Conservation (phyloP, 192 early-diverging fungal genomes). For the Radiomyces spectabilis region DNA sequence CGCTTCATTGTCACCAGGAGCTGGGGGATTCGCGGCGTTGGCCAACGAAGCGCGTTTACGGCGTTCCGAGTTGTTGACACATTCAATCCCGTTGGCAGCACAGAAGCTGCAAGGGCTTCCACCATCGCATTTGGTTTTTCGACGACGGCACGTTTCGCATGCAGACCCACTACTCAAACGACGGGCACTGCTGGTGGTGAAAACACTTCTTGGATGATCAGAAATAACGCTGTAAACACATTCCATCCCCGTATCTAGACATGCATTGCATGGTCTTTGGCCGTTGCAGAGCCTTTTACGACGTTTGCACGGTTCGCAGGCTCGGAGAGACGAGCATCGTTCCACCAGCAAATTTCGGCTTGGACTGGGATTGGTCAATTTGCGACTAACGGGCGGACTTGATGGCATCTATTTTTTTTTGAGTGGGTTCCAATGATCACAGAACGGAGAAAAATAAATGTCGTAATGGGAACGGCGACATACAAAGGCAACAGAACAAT, state of each 20-base stretch:
- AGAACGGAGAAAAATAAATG: no score
- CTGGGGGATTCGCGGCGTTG: background rate
- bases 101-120: conserved; percentile 30
- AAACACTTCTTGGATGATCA: conserved; percentile 25
- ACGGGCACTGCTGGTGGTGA: conserved; percentile 19
- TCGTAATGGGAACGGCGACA: no score
- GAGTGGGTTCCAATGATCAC: no score
- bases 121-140: conserved; percentile 36
- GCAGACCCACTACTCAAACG: conserved; percentile 27
- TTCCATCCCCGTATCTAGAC: conserved; percentile 4
- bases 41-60: conserved; percentile 15
- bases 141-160: conserved; percentile 30
- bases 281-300: conserved; percentile 18
- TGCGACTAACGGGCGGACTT: conserved; percentile 13
- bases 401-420: conserved; percentile 15
- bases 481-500: no score
- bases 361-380: conserved; percentile 6
- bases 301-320: conserved; percentile 25
- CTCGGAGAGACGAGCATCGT: conserved; percentile 21
- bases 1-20: conserved; percentile 6
- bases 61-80: conserved; percentile 29
- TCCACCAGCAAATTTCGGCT: conserved; percentile 20
- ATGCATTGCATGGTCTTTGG: conserved; percentile 18
- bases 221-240: conserved; percentile 23
- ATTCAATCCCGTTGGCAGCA: conserved; percentile 20